Conservation (phyloP, 2,329 filamentous ascomycete genomes). For the Hymenoscyphus repandus region DNA sequence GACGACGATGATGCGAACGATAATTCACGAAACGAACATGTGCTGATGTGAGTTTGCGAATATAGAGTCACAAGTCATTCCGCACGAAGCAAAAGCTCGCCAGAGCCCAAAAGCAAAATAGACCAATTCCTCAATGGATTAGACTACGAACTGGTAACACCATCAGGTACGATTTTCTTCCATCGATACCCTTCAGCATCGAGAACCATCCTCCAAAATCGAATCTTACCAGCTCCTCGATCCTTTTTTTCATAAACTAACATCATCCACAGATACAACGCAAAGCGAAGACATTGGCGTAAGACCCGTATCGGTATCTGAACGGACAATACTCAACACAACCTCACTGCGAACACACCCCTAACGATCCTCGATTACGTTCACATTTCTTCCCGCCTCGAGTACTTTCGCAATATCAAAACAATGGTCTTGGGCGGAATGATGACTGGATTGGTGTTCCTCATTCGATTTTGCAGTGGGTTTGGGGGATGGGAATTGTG, state of each 20-base stretch:
- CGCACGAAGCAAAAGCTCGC: slow-evolving; percentile 99
- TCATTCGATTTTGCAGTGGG: not conserved
- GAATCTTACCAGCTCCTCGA: no score
- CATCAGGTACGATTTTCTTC: slow-evolving; percentile 68
- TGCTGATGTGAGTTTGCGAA: slow-evolving; percentile 16
- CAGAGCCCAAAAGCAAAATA: slow-evolving; percentile 99
- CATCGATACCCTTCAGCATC: not conserved
- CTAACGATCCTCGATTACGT: slow-evolving; percentile 5
- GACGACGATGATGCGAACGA: not conserved
- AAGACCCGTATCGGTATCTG: slow-evolving; percentile 99
- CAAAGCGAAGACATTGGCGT: slow-evolving; percentile 99
- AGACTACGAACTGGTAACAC: slow-evolving; percentile 97
- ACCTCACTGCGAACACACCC: slow-evolving; percentile 3
- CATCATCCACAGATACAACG: slow-evolving; percentile 77
- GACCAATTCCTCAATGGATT: slow-evolving; percentile 99
- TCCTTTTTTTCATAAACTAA: not conserved
- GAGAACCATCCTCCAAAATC: not conserved
- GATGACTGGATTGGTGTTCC: not conserved
- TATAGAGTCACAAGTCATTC: slow-evolving; percentile 99
- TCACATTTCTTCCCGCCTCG: slow-evolving; percentile 8
- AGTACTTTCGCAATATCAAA: slow-evolving; percentile 1
- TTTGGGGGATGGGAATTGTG: not conserved
- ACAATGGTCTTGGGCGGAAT: slow-evolving; percentile 1
- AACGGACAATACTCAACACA: slow-evolving; percentile 45
- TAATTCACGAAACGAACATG: slow-evolving; percentile 1